Percentiles rank a stretch among this genome's conserved stretches.
Evolutionary conservation across 768 basidiomycete genomes (phyloP).

Genomic region (Termitomyces sp.): DNA sequence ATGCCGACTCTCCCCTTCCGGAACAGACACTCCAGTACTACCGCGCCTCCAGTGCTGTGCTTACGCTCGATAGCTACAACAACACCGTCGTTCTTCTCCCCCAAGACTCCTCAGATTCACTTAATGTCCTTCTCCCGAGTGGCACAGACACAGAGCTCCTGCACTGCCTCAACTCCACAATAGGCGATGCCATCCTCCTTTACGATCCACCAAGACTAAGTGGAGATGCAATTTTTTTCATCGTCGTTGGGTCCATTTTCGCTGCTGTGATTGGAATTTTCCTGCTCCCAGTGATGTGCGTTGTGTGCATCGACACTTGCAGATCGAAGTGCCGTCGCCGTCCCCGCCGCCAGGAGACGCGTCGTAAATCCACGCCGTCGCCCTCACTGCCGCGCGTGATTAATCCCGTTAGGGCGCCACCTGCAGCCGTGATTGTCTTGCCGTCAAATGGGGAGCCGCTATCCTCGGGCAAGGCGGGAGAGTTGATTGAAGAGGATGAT

Average conservation of each 20-base stretch:
- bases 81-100: conserved; percentile 46
- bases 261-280: not conserved
- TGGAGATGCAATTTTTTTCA: not conserved
- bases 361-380: not conserved
- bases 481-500: conserved; percentile 5
- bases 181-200: conserved; percentile 26
- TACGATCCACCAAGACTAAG: not conserved
- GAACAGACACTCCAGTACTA: conserved; percentile 59
- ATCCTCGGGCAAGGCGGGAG: conserved; percentile 10
- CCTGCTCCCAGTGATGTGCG: not conserved
- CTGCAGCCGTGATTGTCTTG: not conserved
- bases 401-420: not conserved
- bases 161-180: conserved; percentile 52
- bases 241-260: not conserved
- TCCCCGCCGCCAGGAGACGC: not conserved
- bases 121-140: conserved; percentile 33
- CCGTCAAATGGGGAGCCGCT: not conserved
- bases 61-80: conserved; percentile 61
- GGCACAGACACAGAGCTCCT: conserved; percentile 41
- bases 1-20: conserved; percentile 23
- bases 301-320: too few species aligned
- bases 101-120: conserved; percentile 29
- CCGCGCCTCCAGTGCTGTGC: conserved; percentile 52
- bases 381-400: not conserved
- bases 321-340: not conserved